A percentile compares a stretch with the other conserved stretches of the same genome.
Conservation (phyloP, 805 yeast genomes). For the Saccharomycopsis olivae region DNA sequence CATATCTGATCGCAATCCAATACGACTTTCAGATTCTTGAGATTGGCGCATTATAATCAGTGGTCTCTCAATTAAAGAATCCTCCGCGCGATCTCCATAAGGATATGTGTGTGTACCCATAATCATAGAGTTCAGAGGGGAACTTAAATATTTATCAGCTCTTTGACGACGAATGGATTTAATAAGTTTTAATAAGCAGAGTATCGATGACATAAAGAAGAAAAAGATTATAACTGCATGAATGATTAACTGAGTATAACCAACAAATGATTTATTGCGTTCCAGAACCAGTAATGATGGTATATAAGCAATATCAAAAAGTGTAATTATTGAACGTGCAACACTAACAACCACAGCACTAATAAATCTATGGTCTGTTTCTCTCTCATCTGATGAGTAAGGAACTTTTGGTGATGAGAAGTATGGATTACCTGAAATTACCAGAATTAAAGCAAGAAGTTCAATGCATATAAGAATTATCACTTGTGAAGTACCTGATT, state of each 20-base stretch:
- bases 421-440: constrained; percentile 25
- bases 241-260: constrained; percentile 32
- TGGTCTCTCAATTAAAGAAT: too few species aligned
- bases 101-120: too few species aligned
- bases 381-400: background rate
- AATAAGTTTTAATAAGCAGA: background rate
- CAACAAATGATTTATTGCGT: constrained; percentile 30
- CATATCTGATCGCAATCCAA: too few species aligned
- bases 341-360: constrained; percentile 25
- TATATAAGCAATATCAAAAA: constrained; percentile 36
- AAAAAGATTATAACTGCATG: constrained; percentile 24
- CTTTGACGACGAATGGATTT: too few species aligned
- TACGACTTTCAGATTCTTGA: too few species aligned
- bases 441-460: constrained; percentile 22
- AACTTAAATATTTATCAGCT: too few species aligned
- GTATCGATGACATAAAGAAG: constrained; percentile 8
- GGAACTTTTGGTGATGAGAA: constrained; percentile 20
- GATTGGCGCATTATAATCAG: too few species aligned
- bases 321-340: constrained; percentile 30
- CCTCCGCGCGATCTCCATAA: too few species aligned
- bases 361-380: background rate
- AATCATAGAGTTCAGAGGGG: too few species aligned
- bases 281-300: constrained; percentile 28
- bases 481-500: constrained; percentile 35
- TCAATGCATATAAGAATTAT: constrained; percentile 29